Evolutionary conservation across 140 eudicot species (phyloP).

Genomic region (Flaveria floridana): DNA sequence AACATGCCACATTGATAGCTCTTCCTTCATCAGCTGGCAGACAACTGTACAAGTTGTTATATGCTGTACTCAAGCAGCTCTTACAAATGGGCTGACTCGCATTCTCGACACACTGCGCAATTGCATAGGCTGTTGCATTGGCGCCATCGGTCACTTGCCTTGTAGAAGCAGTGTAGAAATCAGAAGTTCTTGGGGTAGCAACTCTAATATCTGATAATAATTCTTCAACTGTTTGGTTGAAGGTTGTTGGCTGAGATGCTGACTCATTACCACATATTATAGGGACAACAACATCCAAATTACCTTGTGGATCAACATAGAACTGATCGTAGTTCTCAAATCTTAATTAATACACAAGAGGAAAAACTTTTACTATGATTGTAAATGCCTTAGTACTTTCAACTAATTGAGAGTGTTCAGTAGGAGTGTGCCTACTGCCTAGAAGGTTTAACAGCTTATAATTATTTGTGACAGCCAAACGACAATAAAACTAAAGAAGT

Average conservation of each 20-base stretch:
- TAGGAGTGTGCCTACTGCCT: not conserved
- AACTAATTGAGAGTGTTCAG: not conserved
- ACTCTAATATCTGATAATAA: constrained; percentile 39
- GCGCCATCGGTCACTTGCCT: constrained; percentile 17
- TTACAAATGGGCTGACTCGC: constrained; percentile 38
- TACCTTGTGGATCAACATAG: not conserved
- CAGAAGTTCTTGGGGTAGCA: constrained; percentile 51
- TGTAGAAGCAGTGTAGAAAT: constrained; percentile 54
- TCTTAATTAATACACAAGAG: not conserved
- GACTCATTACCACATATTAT: constrained; percentile 46
- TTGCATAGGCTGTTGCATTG: constrained; percentile 39
- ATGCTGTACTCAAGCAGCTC: constrained; percentile 48
- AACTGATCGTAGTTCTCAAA: not conserved
- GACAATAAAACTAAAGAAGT: not conserved
- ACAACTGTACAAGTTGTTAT: constrained; percentile 40
- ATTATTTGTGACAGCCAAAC: not conserved
- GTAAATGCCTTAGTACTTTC: not conserved
- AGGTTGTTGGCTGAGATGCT: constrained; percentile 40
- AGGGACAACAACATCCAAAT: not conserved
- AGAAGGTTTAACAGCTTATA: not conserved
- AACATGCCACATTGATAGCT: constrained; percentile 41
- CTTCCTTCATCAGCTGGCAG: constrained; percentile 52
- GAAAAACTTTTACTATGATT: not conserved
- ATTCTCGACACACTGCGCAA: constrained; percentile 55
- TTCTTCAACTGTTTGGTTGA: constrained; percentile 28